Base-by-base conservation (phyloP, 2,329 filamentous ascomycete genomes). In the Colletotrichum somersetense region DNA sequence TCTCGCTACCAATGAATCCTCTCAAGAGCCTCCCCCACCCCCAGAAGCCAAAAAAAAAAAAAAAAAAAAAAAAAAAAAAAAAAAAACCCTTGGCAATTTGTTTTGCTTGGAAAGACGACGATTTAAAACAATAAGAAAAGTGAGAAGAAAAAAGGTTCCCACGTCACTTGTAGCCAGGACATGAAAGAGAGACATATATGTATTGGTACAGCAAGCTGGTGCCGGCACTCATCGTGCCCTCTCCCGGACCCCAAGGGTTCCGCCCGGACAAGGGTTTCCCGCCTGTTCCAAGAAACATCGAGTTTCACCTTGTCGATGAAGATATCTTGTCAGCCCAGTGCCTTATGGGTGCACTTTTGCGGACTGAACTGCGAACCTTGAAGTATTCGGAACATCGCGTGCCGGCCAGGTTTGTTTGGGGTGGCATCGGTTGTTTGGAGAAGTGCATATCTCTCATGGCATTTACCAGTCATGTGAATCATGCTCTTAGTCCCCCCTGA, bases 161-260 rank as follows among this genome's bases (percentile, higher is more conserved):
- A 76, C 66, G 72, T 73, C 20, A 78, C 76, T 56, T 77, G 77
- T 35, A 64, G 73, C 72, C 57, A 74, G 74, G 62, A 75, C 76
- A 2, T 76, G 77, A 6, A 67, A 72, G 66, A 72, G 68, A 74
- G 75, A 53, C 11, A 76, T 75, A 76, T 75, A 11, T 52, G 50
- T 8, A 20, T 20, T 3, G 14, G 18, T 20, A 48, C 18, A 66
- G 7, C 35, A 64, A 57, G 44, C 64, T 53, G n/a, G 52, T 62
- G 52, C 52, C 44, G 30, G 8, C 26, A 26, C 33, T 42, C 53
- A 4, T 35, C 59, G 18, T 35, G 6, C 44, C 55, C 50, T 10
- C 58, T n/a, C 20, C 65, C 61, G 46, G 61, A 18, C 44, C 35
- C 44, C 38, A 40, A 35, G 14, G 40, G 30, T 52, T 33, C 30